Evolutionary conservation across 2,329 filamentous ascomycete genomes (phyloP), one percentile per base, ranked within the genome.

Genomic region (Neospermospora avenae): DNA sequence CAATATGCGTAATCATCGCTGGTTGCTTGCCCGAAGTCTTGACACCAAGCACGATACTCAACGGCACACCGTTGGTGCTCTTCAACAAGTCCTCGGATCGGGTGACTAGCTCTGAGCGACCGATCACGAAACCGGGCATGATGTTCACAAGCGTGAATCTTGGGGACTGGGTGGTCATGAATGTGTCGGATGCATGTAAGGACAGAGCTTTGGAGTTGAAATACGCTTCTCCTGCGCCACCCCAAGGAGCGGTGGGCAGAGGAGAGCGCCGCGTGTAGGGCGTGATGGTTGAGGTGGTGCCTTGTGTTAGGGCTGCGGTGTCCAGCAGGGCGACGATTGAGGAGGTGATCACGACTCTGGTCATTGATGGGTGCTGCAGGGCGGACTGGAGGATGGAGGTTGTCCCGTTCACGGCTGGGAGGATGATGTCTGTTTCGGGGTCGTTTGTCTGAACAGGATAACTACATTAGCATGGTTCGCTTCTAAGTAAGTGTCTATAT

Each of bases 171-270:
- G 45, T 48, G 10, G 24, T 8, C 6, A 41, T 59, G 60, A 10
- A 66, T 20, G 24, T 63, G 57, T 10, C 59, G 57, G 42, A 65
- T 52, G 65, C 72, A 71, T 37, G 64, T 39, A 73, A 25, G 45
- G 45, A 48, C 24, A 48, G 45, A 2, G 45, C 24, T 48, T 48
- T 73, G 28, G 70, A 70, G 48, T 63, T 65, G 42, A 62, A 69
- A 49, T 74, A 73, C 3, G 70, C 71, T 62, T 69, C 63, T 65
- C 70, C 68, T 44, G 65, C 31, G 3, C 34, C 16, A 59, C 45
- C 25, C 45, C 44, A 65, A 2, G 65, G 53, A 24, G 64, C 57
- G 7, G 63, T 64, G 46, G 59, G 63, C 25, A 63, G 46, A 3
- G 46, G 46, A 4, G 16, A 31, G 46, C 46, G 46, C 0, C 46